phyloP scores from a whole-genome alignment of 2,329 filamentous ascomycete species.

The Ceratocystis destructans region DNA sequence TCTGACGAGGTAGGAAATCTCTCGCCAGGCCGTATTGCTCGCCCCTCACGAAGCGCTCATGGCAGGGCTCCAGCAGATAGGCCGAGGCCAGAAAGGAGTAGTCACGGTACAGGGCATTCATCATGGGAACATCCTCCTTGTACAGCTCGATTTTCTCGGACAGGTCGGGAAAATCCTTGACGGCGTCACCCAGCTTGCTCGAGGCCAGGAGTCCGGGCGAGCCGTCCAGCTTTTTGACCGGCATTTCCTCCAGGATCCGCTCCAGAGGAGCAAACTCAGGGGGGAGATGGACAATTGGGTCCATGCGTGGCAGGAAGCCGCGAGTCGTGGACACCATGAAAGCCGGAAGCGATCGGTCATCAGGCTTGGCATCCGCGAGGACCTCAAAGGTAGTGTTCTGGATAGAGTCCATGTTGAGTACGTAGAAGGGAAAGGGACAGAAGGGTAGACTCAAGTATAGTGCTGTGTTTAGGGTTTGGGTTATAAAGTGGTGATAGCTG shows the following conservation, averaged over 20 bases:
- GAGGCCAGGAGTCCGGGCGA: slow-evolving; percentile 63
- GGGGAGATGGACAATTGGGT: slow-evolving; percentile 52
- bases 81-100: slow-evolving; percentile 84
- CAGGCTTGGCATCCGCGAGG: slow-evolving; percentile 47
- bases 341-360: slow-evolving; percentile 51
- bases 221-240: slow-evolving; percentile 61
- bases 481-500: slow-evolving; percentile 6
- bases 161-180: slow-evolving; percentile 64
- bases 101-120: slow-evolving; percentile 81
- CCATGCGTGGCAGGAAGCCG: slow-evolving; percentile 58
- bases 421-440: slow-evolving; percentile 13
- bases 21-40: slow-evolving; percentile 67
- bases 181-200: slow-evolving; percentile 59
- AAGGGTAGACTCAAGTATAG: not conserved
- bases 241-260: slow-evolving; percentile 60
- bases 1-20: slow-evolving; percentile 55
- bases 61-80: slow-evolving; percentile 84
- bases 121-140: slow-evolving; percentile 56
- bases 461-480: not conserved
- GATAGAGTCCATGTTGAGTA: slow-evolving; percentile 17
- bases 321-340: slow-evolving; percentile 68
- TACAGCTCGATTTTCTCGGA: slow-evolving; percentile 59
- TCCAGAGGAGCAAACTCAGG: slow-evolving; percentile 59
- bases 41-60: slow-evolving; percentile 55
- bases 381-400: slow-evolving; percentile 38